Conservation (phyloP, 768 basidiomycete species). For the Lactarius psammicola region DNA sequence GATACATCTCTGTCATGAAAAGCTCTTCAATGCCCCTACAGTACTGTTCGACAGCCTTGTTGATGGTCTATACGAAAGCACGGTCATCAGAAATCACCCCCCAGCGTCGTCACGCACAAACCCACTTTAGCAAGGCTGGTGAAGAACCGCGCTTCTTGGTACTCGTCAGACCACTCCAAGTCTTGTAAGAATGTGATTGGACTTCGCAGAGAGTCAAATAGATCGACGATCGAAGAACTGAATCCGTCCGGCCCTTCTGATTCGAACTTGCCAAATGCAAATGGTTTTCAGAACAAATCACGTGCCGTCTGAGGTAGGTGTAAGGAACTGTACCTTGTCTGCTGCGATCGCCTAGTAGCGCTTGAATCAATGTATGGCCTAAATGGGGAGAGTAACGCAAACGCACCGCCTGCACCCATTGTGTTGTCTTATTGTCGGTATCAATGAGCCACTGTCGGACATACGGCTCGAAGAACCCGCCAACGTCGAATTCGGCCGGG, state of each 20-base stretch:
- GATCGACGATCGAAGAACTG: constrained; percentile 95
- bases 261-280: constrained; percentile 67
- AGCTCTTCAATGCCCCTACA: constrained; percentile 82
- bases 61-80: constrained; percentile 62
- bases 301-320: neutral
- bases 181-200: constrained; percentile 87
- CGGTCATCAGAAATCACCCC: neutral
- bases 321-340: constrained; percentile 59
- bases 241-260: constrained; percentile 77
- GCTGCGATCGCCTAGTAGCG: constrained; percentile 66
- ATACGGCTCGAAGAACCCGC: constrained; percentile 81
- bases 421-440: constrained; percentile 84
- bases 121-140: constrained; percentile 83
- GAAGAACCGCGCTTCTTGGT: constrained; percentile 86
- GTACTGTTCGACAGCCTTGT: constrained; percentile 90
- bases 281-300: neutral
- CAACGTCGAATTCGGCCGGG: constrained; percentile 63
- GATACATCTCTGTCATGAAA: constrained; percentile 96
- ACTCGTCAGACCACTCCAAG: constrained; percentile 89
- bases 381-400: neutral
- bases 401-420: constrained; percentile 92
- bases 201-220: constrained; percentile 91
- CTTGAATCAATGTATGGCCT: constrained; percentile 1
- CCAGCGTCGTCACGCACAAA: neutral
- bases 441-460: constrained; percentile 86